Evolutionary conservation across 1,284 basidiomycete genomes (phyloP).

Genomic region (Ceratobasidium sp.): DNA sequence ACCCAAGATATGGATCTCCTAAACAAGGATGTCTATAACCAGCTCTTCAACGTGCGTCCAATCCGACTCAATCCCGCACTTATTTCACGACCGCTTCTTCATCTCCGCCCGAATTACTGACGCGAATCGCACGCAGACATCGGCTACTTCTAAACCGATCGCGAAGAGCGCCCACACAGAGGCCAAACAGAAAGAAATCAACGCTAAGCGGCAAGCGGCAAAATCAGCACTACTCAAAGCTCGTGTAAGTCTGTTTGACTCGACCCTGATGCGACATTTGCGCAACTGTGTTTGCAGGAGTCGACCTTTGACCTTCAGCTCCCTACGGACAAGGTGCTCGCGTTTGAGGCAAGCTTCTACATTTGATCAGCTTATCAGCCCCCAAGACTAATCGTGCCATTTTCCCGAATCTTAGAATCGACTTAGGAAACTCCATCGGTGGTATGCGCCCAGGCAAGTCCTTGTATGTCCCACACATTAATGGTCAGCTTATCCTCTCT

Average conservation of each 20-base stretch:
- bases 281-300: not conserved
- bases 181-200: constrained; percentile 31
- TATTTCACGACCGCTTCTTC: not conserved
- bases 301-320: constrained; percentile 33
- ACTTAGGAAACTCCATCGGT: constrained; percentile 19
- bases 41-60: constrained; percentile 33
- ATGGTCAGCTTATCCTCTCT: not conserved
- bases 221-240: constrained; percentile 32
- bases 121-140: not conserved
- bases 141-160: constrained; percentile 21
- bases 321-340: constrained; percentile 35
- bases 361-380: not conserved
- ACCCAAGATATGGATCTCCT: constrained; percentile 34
- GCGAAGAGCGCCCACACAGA: constrained; percentile 26
- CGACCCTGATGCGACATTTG: not conserved
- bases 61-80: no score
- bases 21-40: constrained; percentile 36
- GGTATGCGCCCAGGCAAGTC: constrained; percentile 30
- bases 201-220: constrained; percentile 28
- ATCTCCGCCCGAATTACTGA: not conserved
- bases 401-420: constrained; percentile 15
- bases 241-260: not conserved
- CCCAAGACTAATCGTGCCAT: not conserved
- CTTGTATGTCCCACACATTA: not conserved
- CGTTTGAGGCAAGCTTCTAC: constrained; percentile 32